Evolutionary conservation across 345 rosid genomes (phyloP).

Genomic region (Crucihimalaya himalaica): DNA sequence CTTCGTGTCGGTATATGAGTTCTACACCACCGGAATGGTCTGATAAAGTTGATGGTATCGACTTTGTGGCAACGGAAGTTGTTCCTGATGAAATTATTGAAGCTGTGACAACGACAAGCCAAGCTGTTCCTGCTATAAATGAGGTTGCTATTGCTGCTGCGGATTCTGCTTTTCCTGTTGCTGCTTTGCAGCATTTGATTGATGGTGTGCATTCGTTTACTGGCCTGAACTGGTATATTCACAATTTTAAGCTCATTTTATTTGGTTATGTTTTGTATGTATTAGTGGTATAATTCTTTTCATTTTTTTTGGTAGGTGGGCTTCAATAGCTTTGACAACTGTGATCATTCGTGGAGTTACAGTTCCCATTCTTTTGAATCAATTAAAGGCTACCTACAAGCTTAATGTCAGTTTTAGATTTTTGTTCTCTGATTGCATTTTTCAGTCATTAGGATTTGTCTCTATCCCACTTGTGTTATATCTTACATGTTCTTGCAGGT

Average conservation of each 20-base stretch:
- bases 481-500: constrained; percentile 36
- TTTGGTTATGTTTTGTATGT: background rate
- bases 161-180: constrained; percentile 67
- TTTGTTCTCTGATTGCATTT: background rate
- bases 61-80: constrained; percentile 42
- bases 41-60: constrained; percentile 44
- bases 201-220: constrained; percentile 59
- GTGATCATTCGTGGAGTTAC: constrained; percentile 49
- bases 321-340: constrained; percentile 54
- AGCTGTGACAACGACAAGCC: constrained; percentile 45
- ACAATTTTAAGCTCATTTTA: background rate
- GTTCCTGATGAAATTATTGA: constrained; percentile 40
- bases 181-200: constrained; percentile 59
- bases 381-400: constrained; percentile 48
- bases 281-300: background rate
- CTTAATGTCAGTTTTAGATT: constrained; percentile 41
- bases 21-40: constrained; percentile 43
- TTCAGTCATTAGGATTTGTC: background rate
- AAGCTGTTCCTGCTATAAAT: constrained; percentile 46
- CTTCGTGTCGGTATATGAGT: constrained; percentile 45
- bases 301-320: constrained; percentile 46
- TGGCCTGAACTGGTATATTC: constrained; percentile 54
- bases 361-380: constrained; percentile 50
- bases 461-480: background rate
- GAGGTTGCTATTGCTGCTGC: constrained; percentile 80